Percentiles rank a stretch among this genome's conserved stretches.
Evolutionary conservation across 177 flowering plant species (phyloP).

Genomic region (Vitis hybrid): DNA sequence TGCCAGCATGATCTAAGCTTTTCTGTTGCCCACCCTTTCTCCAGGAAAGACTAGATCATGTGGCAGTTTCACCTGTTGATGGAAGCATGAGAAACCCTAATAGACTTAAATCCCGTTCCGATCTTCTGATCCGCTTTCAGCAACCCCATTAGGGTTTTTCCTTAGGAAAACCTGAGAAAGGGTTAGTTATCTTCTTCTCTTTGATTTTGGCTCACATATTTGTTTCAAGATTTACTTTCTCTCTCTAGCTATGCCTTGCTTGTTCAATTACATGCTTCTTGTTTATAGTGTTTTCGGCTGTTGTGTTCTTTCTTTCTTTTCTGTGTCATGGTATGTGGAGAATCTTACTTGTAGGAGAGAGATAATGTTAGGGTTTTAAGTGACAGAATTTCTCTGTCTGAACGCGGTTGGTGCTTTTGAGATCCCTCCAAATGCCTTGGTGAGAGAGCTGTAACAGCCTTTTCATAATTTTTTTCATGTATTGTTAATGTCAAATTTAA

Average conservation of each 20-base stretch:
- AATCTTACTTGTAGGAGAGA: conserved; percentile 13
- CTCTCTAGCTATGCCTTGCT: neutral
- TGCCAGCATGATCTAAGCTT: conserved; percentile 38
- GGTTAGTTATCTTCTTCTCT: conserved; percentile 4
- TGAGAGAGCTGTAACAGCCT: conserved; percentile 1
- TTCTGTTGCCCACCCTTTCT: neutral
- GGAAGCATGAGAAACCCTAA: conserved; percentile 19
- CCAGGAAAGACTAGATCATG: conserved; percentile 31
- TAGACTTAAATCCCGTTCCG: conserved; percentile 7
- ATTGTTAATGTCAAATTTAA: neutral
- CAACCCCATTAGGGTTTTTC: conserved; percentile 1
- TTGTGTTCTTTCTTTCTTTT: conserved; percentile 16
- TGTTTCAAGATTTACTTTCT: neutral
- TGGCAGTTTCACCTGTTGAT: conserved; percentile 32
- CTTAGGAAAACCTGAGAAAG: neutral
- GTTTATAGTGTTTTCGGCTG: neutral
- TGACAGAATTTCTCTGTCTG: conserved; percentile 24
- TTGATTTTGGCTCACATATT: neutral
- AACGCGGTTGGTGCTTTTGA: conserved; percentile 26
- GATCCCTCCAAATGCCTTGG: conserved; percentile 20
- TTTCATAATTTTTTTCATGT: neutral
- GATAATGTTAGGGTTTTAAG: conserved; percentile 33
- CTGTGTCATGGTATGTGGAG: conserved; percentile 5
- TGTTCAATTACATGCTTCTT: neutral
- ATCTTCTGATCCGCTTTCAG: neutral